Conservation (phyloP, 495 filamentous ascomycete species). For the Aspergillus ostianus region DNA sequence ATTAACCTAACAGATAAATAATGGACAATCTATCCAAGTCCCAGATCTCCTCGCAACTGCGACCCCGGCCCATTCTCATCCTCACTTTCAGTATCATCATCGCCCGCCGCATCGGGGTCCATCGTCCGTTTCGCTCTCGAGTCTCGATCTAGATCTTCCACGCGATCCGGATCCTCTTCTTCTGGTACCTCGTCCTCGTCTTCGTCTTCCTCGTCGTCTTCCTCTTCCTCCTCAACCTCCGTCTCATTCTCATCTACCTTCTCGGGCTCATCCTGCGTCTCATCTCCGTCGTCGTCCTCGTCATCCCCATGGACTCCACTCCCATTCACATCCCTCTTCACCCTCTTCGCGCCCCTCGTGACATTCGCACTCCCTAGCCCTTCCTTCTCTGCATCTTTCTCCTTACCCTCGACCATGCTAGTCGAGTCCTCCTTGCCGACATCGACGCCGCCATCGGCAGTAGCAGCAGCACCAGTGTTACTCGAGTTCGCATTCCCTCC, state of each 20-base stretch:
- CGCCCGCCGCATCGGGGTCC: conserved; percentile 39
- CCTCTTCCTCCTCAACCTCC: conserved; percentile 54
- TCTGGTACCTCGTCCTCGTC: conserved; percentile 39
- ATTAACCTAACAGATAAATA: too few relatives aligned
- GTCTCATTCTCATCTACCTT: conserved; percentile 53
- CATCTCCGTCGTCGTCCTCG: conserved; percentile 51
- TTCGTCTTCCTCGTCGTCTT: conserved; percentile 42
- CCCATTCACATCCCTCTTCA: conserved; percentile 46
- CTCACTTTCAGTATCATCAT: conserved; percentile 42
- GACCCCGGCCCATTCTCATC: conserved; percentile 43
- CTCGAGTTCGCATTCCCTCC: conserved; percentile 32
- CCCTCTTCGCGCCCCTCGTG: conserved; percentile 48
- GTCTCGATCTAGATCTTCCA: conserved; percentile 56
- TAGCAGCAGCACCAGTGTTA: conserved; percentile 18
- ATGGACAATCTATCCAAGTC: conserved; percentile 27
- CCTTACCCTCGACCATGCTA: conserved; percentile 46
- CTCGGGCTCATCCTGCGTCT: conserved; percentile 50
- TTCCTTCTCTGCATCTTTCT: conserved; percentile 22
- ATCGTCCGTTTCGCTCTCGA: conserved; percentile 25
- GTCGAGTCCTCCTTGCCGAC: conserved; percentile 29
- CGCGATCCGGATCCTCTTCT: conserved; percentile 62
- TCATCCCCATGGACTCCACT: conserved; percentile 39
- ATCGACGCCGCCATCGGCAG: conserved; percentile 26
- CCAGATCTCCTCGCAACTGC: conserved; percentile 43
- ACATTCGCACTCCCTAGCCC: conserved; percentile 1